phyloP scores from a whole-genome alignment of 805 yeast species.

The Starmerella potacharoeniae region DNA sequence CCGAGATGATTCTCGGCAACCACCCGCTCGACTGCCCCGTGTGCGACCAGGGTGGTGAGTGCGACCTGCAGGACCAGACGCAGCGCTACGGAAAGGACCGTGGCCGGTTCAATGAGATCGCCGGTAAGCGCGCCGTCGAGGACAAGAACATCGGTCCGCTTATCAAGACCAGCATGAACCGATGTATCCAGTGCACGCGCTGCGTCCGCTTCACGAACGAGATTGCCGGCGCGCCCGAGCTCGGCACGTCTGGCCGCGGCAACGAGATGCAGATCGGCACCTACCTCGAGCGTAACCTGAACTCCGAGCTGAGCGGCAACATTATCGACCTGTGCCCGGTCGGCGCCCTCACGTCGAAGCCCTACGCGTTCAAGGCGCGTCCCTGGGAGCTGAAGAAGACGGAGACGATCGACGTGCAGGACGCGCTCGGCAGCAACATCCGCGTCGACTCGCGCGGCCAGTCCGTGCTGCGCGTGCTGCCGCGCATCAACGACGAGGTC shows the following conservation, averaged over 20 bases:
- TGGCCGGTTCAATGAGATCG: conserved; percentile 69
- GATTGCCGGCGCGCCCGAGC: conserved; percentile 85
- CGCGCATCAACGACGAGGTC: conserved; percentile 73
- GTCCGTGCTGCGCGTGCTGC: conserved; percentile 77
- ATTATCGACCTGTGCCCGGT: conserved; percentile 83
- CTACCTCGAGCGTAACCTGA: conserved; percentile 70
- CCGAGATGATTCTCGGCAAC: conserved; percentile 76
- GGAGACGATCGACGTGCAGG: conserved; percentile 74
- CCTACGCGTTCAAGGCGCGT: conserved; percentile 83
- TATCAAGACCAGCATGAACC: conserved; percentile 81
- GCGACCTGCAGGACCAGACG: conserved; percentile 83
- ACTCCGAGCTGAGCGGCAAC: conserved; percentile 77
- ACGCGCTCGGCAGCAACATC: conserved; percentile 70
- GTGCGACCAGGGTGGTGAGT: conserved; percentile 91
- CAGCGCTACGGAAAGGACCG: conserved; percentile 75
- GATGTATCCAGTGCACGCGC: conserved; percentile 86
- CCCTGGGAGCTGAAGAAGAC: conserved; percentile 91
- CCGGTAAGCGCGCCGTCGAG: conserved; percentile 82
- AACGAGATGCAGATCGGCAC: conserved; percentile 89
- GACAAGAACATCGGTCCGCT: conserved; percentile 84
- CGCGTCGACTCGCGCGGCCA: conserved; percentile 80
- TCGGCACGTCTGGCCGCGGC: conserved; percentile 83
- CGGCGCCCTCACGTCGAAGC: conserved; percentile 82
- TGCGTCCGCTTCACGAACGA: conserved; percentile 84
- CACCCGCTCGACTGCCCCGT: conserved; percentile 90